Percentiles rank a stretch among this genome's conserved stretches.
Conservation (phyloP, 805 yeast species). For the Zygosaccharomyces gambellarensis region DNA sequence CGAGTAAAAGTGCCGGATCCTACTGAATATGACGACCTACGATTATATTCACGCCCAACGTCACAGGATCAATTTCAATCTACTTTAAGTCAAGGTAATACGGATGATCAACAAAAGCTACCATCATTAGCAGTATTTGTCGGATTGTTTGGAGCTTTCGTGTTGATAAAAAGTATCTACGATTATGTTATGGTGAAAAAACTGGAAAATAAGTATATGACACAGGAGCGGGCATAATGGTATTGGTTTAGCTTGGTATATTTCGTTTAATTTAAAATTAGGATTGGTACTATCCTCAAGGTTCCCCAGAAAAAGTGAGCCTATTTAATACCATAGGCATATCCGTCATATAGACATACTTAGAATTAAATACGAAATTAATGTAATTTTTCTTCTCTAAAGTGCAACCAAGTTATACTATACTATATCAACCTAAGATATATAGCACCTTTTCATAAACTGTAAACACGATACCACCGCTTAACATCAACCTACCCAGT, state of each 20-base stretch:
- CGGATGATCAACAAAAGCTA: conserved; percentile 33
- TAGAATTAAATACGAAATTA: neutral
- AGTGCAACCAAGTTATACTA: neutral
- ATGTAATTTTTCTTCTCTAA: neutral
- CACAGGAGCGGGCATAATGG: conserved; percentile 22
- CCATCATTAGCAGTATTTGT: conserved; percentile 59
- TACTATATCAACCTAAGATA: conserved; percentile 23
- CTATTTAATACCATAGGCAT: neutral
- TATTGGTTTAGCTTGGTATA: neutral
- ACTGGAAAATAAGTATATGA: conserved; percentile 49
- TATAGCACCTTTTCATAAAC: conserved; percentile 85
- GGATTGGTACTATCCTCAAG: neutral
- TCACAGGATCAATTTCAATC: conserved; percentile 30
- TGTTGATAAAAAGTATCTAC: conserved; percentile 60
- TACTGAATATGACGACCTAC: conserved; percentile 45
- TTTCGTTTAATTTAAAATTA: neutral
- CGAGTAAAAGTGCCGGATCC: conserved; percentile 57
- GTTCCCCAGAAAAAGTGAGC: neutral
- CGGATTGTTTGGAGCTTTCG: conserved; percentile 62
- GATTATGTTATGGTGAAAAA: conserved; percentile 73
- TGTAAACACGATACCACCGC: conserved; percentile 97
- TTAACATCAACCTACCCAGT: conserved; percentile 80
- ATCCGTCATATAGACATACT: neutral
- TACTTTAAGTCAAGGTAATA: conserved; percentile 28
- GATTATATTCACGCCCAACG: conserved; percentile 21